Percentiles rank a stretch among this genome's conserved stretches.
phyloP scores from a whole-genome alignment of 2,329 filamentous ascomycete species.

The Colletotrichum musae region DNA sequence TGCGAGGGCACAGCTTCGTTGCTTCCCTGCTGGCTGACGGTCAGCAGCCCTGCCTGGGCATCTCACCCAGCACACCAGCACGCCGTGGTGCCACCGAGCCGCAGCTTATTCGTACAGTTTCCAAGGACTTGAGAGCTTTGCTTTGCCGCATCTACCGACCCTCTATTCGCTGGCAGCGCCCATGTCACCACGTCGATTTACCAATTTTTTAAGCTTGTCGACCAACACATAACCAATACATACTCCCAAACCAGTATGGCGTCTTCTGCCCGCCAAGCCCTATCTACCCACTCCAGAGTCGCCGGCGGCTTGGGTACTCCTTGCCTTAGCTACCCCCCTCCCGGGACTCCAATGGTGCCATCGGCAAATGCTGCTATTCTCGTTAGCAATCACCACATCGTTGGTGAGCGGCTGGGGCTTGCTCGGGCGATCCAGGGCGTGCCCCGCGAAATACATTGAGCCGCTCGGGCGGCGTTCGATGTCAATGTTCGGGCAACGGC shows the following conservation, averaged over 20 bases:
- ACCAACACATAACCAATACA: not conserved
- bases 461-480: constrained; percentile 25
- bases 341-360: constrained; percentile 13
- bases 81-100: constrained; percentile 17
- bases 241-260: constrained; percentile 13
- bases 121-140: constrained; percentile 17
- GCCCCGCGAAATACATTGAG: constrained; percentile 15
- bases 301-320: constrained; percentile 6
- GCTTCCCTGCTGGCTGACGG: constrained; percentile 8
- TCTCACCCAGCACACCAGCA: constrained; percentile 4
- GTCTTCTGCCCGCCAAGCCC: not conserved
- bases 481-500: constrained; percentile 21
- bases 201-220: constrained; percentile 9
- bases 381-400: constrained; percentile 15
- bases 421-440: constrained; percentile 19
- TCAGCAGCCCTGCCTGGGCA: constrained; percentile 10
- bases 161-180: not conserved
- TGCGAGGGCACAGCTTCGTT: not conserved
- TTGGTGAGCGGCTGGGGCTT: not conserved
- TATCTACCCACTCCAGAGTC: constrained; percentile 7
- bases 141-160: constrained; percentile 5
- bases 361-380: constrained; percentile 26
- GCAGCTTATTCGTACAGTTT: constrained; percentile 20
- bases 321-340: constrained; percentile 11
- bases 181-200: not conserved